Conservation (phyloP, 1,139 yeast species). For the Debaryomycetaceae sp. region DNA sequence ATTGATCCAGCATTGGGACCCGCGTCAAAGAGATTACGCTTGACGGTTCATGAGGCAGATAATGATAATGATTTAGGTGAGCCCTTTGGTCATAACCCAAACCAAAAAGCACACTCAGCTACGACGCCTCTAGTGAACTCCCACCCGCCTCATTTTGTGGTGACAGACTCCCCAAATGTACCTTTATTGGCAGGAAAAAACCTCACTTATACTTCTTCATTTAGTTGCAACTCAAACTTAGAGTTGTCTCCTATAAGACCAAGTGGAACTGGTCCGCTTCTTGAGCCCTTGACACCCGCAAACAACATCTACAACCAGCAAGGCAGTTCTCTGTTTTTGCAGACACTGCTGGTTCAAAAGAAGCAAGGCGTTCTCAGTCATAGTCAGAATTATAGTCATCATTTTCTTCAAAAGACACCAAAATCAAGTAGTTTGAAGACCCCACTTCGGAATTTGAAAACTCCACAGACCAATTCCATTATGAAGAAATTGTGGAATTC, state of each 20-base stretch:
- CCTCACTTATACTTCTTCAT: conserved; percentile 53
- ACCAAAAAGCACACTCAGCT: conserved; percentile 9
- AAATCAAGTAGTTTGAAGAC: conserved; percentile 31
- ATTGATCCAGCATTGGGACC: conserved; percentile 10
- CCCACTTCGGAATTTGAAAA: conserved; percentile 37
- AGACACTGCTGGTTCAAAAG: conserved; percentile 1
- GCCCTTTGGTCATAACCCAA: conserved; percentile 18
- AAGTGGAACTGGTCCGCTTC: conserved; percentile 58
- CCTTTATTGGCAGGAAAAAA: conserved; percentile 44
- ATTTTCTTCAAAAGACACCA: conserved; percentile 20
- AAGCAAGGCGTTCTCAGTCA: not conserved
- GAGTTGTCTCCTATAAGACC: conserved; percentile 60
- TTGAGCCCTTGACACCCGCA: conserved; percentile 56
- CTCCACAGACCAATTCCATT: conserved; percentile 43
- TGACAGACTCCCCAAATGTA: conserved; percentile 37
- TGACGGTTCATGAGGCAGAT: conserved; percentile 5
- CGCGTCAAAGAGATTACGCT: conserved; percentile 14
- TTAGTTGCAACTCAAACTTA: conserved; percentile 61
- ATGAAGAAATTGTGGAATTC: conserved; percentile 57
- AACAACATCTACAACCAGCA: conserved; percentile 14
- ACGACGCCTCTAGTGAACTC: conserved; percentile 7
- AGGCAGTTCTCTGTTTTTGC: not conserved
- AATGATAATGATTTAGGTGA: conserved; percentile 26
- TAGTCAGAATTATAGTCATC: conserved; percentile 4
- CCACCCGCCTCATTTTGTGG: conserved; percentile 25